Percentiles rank a stretch among this genome's conserved stretches.
Conservation (phyloP, 176 grass and related monocot species). For the Alopecurus myosuroides region DNA sequence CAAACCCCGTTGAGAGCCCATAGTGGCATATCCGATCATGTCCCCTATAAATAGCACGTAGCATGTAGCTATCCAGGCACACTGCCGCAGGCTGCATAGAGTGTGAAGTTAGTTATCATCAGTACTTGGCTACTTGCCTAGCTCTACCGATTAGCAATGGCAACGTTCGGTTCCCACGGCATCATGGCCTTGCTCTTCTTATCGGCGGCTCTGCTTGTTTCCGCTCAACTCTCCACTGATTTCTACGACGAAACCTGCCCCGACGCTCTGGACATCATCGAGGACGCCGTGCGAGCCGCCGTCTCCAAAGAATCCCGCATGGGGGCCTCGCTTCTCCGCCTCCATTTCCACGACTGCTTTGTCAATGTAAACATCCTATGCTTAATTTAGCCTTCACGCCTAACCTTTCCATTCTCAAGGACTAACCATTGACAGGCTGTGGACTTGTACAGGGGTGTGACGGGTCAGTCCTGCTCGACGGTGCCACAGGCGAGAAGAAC, state of each 20-base stretch:
- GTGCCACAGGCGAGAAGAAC: slow-evolving; percentile 50
- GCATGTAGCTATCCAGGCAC: slow-evolving; percentile 13
- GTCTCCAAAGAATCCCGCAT: slow-evolving; percentile 56
- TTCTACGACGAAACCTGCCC: slow-evolving; percentile 59
- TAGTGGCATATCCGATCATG: not conserved
- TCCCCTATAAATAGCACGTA: slow-evolving; percentile 36
- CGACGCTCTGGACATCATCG: slow-evolving; percentile 43
- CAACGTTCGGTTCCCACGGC: not conserved
- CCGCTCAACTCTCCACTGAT: slow-evolving; percentile 48
- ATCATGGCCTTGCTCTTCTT: slow-evolving; percentile 23
- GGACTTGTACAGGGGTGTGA: slow-evolving; percentile 35
- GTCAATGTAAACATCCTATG: slow-evolving; percentile 27
- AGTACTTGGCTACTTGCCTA: not conserved
- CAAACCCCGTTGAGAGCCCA: too few species aligned
- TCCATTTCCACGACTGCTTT: slow-evolving; percentile 58
- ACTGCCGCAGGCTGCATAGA: not conserved
- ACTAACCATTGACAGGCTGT: not conserved
- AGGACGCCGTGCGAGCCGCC: slow-evolving; percentile 38
- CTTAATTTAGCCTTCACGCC: not conserved
- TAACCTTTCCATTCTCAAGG: not conserved
- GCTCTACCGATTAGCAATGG: slow-evolving; percentile 27
- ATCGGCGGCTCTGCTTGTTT: not conserved
- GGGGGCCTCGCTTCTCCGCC: slow-evolving; percentile 55
- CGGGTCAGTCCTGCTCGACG: slow-evolving; percentile 54
- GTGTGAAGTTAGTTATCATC: not conserved